Percentiles rank a stretch among this genome's conserved stretches.
These are phyloP conservation scores for Chlorella vulgaris DNA, from an alignment of 139 green algal species.

Conservation along the genomic window DNA sequence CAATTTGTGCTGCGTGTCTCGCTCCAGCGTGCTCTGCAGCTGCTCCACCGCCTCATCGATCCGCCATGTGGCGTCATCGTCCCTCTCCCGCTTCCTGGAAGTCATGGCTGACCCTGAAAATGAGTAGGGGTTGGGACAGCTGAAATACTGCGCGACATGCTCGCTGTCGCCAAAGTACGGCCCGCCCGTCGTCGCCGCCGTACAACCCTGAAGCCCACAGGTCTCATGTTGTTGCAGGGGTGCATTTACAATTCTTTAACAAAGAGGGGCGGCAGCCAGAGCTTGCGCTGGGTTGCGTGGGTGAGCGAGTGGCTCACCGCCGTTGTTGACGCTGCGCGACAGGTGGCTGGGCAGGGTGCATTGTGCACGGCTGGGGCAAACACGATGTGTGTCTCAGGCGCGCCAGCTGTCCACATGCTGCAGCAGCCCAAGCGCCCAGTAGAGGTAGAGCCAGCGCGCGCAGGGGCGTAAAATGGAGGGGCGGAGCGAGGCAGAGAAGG, in stretches of 20 bases:
- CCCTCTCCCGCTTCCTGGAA: conserved; percentile 17
- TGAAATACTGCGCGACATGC: too few species aligned
- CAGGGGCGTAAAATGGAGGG: not conserved
- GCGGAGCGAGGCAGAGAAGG: not conserved
- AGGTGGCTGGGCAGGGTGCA: not conserved
- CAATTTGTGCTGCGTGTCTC: conserved; percentile 33
- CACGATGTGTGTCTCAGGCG: not conserved
- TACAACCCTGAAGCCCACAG: too few species aligned
- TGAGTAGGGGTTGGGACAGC: too few species aligned
- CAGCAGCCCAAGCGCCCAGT: not conserved
- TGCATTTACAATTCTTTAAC: too few species aligned
- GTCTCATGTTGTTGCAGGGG: too few species aligned
- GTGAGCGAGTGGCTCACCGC: not conserved
- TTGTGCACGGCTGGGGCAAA: not conserved
- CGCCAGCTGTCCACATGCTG: not conserved
- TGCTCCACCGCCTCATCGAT: conserved; percentile 12
- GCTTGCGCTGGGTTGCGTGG: too few species aligned
- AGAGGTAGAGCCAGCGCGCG: too few species aligned
- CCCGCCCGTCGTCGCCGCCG: too few species aligned
- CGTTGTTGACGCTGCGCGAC: not conserved
- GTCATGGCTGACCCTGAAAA: not conserved
- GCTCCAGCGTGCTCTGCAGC: conserved; percentile 13
- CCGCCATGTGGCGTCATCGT: not conserved
- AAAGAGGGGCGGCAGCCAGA: too few species aligned
- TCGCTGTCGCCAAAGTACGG: too few species aligned